Evolutionary conservation across 108 stramenopile species (phyloP).

Genomic region (Conticribra weissflogii): DNA sequence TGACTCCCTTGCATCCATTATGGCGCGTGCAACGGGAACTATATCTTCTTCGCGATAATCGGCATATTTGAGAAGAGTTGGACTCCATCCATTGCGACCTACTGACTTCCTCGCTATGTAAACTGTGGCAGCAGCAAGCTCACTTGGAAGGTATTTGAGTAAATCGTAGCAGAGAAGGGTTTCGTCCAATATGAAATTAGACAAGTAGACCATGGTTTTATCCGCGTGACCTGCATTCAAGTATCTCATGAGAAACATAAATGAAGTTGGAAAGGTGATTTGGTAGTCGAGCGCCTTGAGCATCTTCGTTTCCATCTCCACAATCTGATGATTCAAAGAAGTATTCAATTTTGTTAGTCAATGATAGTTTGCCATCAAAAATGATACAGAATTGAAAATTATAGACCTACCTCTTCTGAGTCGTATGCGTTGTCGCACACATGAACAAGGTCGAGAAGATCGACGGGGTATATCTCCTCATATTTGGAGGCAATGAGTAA

Average conservation of each 20-base stretch:
- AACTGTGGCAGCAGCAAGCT: slow-evolving; percentile 87
- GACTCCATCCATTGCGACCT: slow-evolving; percentile 76
- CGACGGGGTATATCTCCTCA: slow-evolving; percentile 92
- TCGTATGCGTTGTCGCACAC: slow-evolving; percentile 83
- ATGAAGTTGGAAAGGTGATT: slow-evolving; percentile 80
- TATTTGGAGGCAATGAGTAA: slow-evolving; percentile 91
- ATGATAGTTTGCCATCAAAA: not conserved
- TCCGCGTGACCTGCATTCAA: slow-evolving; percentile 88
- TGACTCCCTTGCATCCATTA: slow-evolving; percentile 35
- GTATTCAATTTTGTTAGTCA: not conserved
- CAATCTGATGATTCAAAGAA: slow-evolving; percentile 56
- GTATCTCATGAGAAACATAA: slow-evolving; percentile 86
- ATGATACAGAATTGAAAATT: not conserved
- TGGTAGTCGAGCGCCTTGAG: slow-evolving; percentile 79
- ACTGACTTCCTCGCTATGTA: slow-evolving; percentile 74
- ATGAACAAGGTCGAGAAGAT: slow-evolving; percentile 80
- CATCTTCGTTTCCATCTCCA: slow-evolving; percentile 88
- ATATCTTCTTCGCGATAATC: slow-evolving; percentile 81
- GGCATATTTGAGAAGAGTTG: slow-evolving; percentile 79
- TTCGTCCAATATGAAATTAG: slow-evolving; percentile 79
- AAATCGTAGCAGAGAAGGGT: slow-evolving; percentile 77
- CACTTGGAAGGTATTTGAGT: slow-evolving; percentile 77
- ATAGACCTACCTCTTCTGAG: slow-evolving; percentile 14
- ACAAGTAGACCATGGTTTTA: slow-evolving; percentile 70
- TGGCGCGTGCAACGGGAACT: slow-evolving; percentile 59